A percentile compares a stretch with the other conserved stretches of the same genome.
Evolutionary conservation across 2,329 filamentous ascomycete genomes (phyloP).

Genomic region (Lecanoromycetidae sp.): DNA sequence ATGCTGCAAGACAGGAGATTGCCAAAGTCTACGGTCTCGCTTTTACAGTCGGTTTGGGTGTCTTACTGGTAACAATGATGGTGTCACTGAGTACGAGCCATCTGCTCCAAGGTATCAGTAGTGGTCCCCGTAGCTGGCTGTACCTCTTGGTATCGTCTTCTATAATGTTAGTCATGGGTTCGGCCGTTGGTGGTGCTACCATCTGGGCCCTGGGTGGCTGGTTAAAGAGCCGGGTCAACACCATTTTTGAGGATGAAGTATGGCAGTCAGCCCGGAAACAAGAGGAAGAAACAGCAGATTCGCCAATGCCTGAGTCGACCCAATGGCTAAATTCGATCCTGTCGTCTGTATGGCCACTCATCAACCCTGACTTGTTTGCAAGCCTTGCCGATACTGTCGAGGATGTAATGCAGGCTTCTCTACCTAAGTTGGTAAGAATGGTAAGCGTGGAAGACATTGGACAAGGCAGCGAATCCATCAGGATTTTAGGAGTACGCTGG

Average conservation of each 20-base stretch:
- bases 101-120: not conserved
- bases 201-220: slow-evolving; percentile 44
- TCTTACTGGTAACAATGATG: slow-evolving; percentile 26
- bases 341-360: slow-evolving; percentile 57
- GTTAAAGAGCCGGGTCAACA: slow-evolving; percentile 48
- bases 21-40: slow-evolving; percentile 27
- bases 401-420: slow-evolving; percentile 67
- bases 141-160: slow-evolving; percentile 7
- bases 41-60: slow-evolving; percentile 25
- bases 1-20: slow-evolving; percentile 34
- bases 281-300: slow-evolving; percentile 36
- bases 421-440: slow-evolving; percentile 59
- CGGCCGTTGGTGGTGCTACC: slow-evolving; percentile 20
- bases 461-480: slow-evolving; percentile 58
- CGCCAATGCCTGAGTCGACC: slow-evolving; percentile 49
- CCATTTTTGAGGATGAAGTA: slow-evolving; percentile 55
- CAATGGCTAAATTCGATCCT: slow-evolving; percentile 62
- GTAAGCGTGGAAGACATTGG: slow-evolving; percentile 64
- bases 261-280: slow-evolving; percentile 53
- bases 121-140: slow-evolving; percentile 14
- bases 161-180: slow-evolving; percentile 14
- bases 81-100: slow-evolving; percentile 17
- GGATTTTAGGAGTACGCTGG: slow-evolving; percentile 61
- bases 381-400: slow-evolving; percentile 59
- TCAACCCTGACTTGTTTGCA: slow-evolving; percentile 63